Conservation (phyloP, 2,329 filamentous ascomycete genomes). For the Coniochaeta sp. region DNA sequence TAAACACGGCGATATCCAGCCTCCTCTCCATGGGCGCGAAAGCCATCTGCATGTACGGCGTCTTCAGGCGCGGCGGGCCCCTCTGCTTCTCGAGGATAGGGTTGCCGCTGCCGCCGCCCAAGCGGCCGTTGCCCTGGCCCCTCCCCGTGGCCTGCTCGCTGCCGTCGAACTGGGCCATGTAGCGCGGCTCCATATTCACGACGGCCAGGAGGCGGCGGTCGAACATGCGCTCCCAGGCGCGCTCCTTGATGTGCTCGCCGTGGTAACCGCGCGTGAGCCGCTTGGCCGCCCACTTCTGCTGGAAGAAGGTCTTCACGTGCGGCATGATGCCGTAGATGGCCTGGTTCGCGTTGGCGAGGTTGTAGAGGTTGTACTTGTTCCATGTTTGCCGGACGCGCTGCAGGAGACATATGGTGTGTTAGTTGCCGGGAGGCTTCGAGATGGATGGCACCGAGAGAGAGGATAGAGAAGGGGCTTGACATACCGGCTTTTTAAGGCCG, state of each 20-base stretch:
- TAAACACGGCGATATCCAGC: constrained; percentile 89
- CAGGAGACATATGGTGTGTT: constrained; percentile 2
- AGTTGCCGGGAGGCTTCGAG: not conserved
- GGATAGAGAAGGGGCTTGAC: constrained; percentile 23
- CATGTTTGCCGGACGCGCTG: constrained; percentile 93
- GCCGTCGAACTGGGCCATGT: constrained; percentile 76
- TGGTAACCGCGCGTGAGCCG: constrained; percentile 79
- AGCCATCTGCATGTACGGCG: constrained; percentile 94
- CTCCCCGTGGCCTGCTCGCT: constrained; percentile 76
- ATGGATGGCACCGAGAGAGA: not conserved
- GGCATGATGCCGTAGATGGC: constrained; percentile 30
- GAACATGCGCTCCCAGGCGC: constrained; percentile 93
- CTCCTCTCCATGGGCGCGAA: constrained; percentile 87
- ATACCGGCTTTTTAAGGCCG: constrained; percentile 58
- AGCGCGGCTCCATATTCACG: constrained; percentile 73
- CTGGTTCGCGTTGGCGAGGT: constrained; percentile 50
- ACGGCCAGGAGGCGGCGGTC: constrained; percentile 72
- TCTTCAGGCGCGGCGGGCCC: constrained; percentile 37
- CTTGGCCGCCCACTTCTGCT: constrained; percentile 97
- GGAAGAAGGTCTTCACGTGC: constrained; percentile 69
- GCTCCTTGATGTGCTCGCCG: constrained; percentile 88
- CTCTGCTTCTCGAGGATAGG: constrained; percentile 19
- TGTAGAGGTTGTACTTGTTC: constrained; percentile 97
- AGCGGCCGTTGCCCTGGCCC: constrained; percentile 61
- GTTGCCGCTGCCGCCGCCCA: constrained; percentile 20